Evolutionary conservation across 345 rosid genomes (phyloP).

Genomic region (Erysimum cheiranthoides): DNA sequence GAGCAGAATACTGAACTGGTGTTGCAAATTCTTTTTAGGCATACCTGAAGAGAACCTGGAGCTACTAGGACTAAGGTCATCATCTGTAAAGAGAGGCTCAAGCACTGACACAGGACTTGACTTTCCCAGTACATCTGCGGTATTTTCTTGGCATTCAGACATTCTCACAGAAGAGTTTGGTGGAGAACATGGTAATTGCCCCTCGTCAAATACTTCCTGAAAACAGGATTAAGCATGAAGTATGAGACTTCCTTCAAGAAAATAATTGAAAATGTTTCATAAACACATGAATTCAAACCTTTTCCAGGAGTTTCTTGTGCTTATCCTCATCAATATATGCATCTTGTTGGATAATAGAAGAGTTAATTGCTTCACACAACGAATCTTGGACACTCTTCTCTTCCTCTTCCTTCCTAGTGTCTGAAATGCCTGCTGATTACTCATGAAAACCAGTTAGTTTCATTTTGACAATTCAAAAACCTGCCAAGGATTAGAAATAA

Average conservation of each 20-base stretch:
- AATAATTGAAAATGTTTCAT: conserved; percentile 2
- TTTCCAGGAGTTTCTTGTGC: conserved; percentile 41
- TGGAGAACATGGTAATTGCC: conserved; percentile 51
- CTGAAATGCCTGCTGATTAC: conserved; percentile 49
- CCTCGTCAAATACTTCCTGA: conserved; percentile 55
- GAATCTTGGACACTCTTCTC: conserved; percentile 42
- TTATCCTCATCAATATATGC: conserved; percentile 36
- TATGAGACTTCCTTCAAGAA: conserved; percentile 6
- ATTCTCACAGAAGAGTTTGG: conserved; percentile 52
- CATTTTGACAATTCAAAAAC: background rate
- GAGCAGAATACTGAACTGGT: background rate
- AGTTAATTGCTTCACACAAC: conserved; percentile 44
- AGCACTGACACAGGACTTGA: conserved; percentile 95
- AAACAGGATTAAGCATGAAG: conserved; percentile 26
- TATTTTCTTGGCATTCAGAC: conserved; percentile 55
- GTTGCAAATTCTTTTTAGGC: conserved; percentile 19
- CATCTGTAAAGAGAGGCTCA: conserved; percentile 71
- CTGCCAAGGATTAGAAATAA: conserved; percentile 23
- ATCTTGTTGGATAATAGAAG: conserved; percentile 39
- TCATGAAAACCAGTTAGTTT: conserved; percentile 19
- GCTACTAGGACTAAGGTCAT: conserved; percentile 67
- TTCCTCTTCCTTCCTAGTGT: conserved; percentile 44
- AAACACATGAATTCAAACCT: conserved; percentile 47
- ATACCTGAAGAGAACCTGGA: conserved; percentile 66
- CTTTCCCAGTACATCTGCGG: conserved; percentile 56